Percentiles rank a stretch among this genome's conserved stretches.
These are phyloP conservation scores for Lactarius sanguifluus DNA, from an alignment of 768 basidiomycete species.

Conservation along the genomic window DNA sequence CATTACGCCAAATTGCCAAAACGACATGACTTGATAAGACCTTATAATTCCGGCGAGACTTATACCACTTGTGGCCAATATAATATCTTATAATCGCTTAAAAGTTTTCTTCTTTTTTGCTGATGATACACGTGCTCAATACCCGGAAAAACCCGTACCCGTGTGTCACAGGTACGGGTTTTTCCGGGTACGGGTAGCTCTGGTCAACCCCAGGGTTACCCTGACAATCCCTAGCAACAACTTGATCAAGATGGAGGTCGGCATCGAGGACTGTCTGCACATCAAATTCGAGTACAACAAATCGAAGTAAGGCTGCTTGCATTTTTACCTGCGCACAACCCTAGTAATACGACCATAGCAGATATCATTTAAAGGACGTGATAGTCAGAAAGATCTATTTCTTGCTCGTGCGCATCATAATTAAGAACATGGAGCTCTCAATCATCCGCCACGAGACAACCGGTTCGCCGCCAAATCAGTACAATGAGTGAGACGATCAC, in stretches of 20 bases:
- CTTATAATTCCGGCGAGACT: too few species aligned
- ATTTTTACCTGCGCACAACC: conserved; percentile 34
- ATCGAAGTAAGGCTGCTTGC: conserved; percentile 66
- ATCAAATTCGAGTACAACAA: conserved; percentile 99
- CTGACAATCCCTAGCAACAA: too few species aligned
- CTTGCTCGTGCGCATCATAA: conserved; percentile 96
- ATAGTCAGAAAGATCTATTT: conserved; percentile 99
- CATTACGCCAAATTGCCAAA: too few species aligned
- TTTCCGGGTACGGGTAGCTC: too few species aligned
- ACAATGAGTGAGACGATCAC: conserved; percentile 99
- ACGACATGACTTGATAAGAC: too few species aligned
- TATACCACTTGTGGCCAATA: too few species aligned
- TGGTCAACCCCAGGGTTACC: too few species aligned
- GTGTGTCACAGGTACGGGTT: too few species aligned
- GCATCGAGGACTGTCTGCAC: conserved; percentile 97
- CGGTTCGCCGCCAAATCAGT: conserved; percentile 96
- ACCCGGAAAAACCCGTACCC: too few species aligned
- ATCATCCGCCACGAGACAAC: conserved; percentile 98
- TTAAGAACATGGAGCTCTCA: conserved; percentile 99
- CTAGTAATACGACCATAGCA: conserved; percentile 38
- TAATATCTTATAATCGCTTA: too few species aligned
- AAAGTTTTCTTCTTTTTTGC: too few species aligned
- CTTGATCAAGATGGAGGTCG: conserved; percentile 99
- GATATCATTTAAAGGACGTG: conserved; percentile 98
- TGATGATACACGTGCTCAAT: too few species aligned